phyloP scores from a whole-genome alignment of 192 early-diverging fungal genomes.

The Piromyces sp. region DNA sequence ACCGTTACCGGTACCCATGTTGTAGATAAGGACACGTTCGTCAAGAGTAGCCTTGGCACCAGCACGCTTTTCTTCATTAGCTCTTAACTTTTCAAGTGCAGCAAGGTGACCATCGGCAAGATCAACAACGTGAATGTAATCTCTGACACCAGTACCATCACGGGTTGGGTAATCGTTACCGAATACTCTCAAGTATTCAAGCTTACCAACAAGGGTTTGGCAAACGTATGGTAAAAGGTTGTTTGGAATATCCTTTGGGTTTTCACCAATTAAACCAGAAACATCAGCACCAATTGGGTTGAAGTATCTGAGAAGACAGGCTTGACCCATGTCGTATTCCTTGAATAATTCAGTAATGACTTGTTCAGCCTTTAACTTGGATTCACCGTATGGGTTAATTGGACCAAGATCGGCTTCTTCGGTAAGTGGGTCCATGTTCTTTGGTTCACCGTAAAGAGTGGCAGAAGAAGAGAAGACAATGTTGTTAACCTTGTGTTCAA shows the following conservation, averaged over 20 bases:
- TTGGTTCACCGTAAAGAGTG: slow-evolving; percentile 72
- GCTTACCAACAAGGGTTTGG: slow-evolving; percentile 62
- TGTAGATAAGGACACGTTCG: slow-evolving; percentile 33
- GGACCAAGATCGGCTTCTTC: slow-evolving; percentile 51
- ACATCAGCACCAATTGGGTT: slow-evolving; percentile 88
- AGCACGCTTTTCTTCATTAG: not conserved
- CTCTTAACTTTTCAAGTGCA: slow-evolving; percentile 1
- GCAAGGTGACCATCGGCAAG: slow-evolving; percentile 70
- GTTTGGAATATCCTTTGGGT: slow-evolving; percentile 66
- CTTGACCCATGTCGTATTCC: not conserved
- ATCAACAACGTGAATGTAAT: slow-evolving; percentile 93
- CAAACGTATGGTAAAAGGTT: slow-evolving; percentile 76
- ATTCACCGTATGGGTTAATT: slow-evolving; percentile 85
- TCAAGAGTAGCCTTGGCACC: not conserved
- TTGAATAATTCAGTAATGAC: slow-evolving; percentile 1
- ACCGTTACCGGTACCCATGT: slow-evolving; percentile 81
- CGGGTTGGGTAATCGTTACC: slow-evolving; percentile 80
- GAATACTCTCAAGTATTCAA: slow-evolving; percentile 70
- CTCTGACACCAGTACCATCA: slow-evolving; percentile 83
- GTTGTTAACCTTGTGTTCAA: not conserved
- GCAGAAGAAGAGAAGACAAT: slow-evolving; percentile 15
- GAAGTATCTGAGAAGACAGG: slow-evolving; percentile 62
- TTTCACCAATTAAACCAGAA: slow-evolving; percentile 80
- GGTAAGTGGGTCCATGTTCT: slow-evolving; percentile 43
- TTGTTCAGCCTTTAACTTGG: slow-evolving; percentile 82